Percentiles rank a stretch among this genome's conserved stretches.
Conservation (phyloP, 306 rosid species). For the Boehmeria nivea region DNA sequence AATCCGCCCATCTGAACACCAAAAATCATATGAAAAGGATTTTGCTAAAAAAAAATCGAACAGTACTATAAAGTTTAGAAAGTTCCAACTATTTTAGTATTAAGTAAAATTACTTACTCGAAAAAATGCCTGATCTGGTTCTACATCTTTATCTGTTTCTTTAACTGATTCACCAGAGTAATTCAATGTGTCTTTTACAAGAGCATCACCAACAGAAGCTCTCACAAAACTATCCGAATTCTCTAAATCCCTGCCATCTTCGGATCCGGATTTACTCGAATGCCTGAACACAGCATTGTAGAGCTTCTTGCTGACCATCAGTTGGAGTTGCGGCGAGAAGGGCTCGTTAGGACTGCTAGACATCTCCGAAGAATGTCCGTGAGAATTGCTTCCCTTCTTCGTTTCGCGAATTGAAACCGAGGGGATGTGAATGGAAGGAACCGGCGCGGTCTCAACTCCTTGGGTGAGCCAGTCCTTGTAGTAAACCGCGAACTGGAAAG, state of each 20-base stretch:
- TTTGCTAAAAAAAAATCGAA: too few relatives aligned
- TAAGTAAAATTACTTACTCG: too few relatives aligned
- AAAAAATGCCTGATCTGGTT: constrained; percentile 30
- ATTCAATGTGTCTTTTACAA: constrained; percentile 35
- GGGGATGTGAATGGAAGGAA: constrained; percentile 58
- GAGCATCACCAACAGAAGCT: constrained; percentile 39
- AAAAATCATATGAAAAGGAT: too few relatives aligned
- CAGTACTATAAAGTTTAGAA: too few relatives aligned
- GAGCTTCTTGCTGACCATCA: constrained; percentile 71
- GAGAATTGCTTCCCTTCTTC: constrained; percentile 36
- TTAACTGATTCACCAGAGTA: constrained; percentile 15
- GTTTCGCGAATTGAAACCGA: constrained; percentile 28
- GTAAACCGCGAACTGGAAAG: constrained; percentile 52
- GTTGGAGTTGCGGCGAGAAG: constrained; percentile 47
- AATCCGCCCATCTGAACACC: too few relatives aligned
- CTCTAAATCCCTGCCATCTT: constrained; percentile 28
- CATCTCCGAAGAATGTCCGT: constrained; percentile 39
- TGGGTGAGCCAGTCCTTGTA: constrained; percentile 84
- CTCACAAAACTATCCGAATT: constrained; percentile 20
- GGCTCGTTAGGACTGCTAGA: constrained; percentile 41
- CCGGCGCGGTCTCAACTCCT: constrained; percentile 58
- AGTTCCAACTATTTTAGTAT: too few relatives aligned
- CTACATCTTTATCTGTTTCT: constrained; percentile 30
- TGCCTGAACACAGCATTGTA: constrained; percentile 53
- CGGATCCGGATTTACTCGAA: constrained; percentile 27